These are phyloP conservation scores for Periconia macrospinosa DNA, from an alignment of 2,329 filamentous ascomycete species.

Conservation along the genomic window DNA sequence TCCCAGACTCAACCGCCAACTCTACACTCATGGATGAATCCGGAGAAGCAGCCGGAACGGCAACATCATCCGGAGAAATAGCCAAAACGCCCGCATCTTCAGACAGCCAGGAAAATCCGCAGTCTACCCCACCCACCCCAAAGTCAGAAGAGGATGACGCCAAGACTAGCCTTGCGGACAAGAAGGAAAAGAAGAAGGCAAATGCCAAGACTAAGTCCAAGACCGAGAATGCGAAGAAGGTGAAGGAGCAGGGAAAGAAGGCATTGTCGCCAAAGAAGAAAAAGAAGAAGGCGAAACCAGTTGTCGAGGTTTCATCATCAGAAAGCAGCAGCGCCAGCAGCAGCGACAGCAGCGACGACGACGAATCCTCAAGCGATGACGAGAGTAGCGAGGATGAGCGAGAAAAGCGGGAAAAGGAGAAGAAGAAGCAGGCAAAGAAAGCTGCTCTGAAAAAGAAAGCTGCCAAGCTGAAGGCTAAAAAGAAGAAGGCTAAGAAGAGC, in stretches of 20 bases:
- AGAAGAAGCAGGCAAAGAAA: constrained; percentile 8
- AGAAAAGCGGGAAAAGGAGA: constrained; percentile 5
- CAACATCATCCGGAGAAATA: constrained; percentile 1
- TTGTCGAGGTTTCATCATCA: neutral
- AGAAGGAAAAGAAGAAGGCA: neutral
- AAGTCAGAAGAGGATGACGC: constrained; percentile 10
- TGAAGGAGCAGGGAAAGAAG: constrained; percentile 4
- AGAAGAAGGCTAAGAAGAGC: constrained; percentile 14
- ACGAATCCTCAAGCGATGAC: constrained; percentile 7
- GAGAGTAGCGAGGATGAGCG: constrained; percentile 15
- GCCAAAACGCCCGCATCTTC: constrained; percentile 2
- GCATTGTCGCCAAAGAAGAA: neutral
- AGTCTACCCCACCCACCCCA: constrained; percentile 4
- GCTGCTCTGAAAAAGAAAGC: constrained; percentile 9
- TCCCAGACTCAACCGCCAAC: constrained; percentile 19
- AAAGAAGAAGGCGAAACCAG: constrained; percentile 10
- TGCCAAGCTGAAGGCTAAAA: constrained; percentile 18
- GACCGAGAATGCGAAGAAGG: constrained; percentile 9
- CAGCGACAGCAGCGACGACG: constrained; percentile 12
- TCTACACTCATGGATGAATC: constrained; percentile 14
- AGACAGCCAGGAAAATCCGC: constrained; percentile 6
- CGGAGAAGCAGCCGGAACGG: constrained; percentile 7
- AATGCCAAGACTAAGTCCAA: constrained; percentile 12
- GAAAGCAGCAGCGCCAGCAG: neutral
- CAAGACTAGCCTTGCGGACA: constrained; percentile 5